Evolutionary conservation across 257 asterid genomes (phyloP), one percentile per base, ranked within the genome.

Genomic region (Ballota nigra): DNA sequence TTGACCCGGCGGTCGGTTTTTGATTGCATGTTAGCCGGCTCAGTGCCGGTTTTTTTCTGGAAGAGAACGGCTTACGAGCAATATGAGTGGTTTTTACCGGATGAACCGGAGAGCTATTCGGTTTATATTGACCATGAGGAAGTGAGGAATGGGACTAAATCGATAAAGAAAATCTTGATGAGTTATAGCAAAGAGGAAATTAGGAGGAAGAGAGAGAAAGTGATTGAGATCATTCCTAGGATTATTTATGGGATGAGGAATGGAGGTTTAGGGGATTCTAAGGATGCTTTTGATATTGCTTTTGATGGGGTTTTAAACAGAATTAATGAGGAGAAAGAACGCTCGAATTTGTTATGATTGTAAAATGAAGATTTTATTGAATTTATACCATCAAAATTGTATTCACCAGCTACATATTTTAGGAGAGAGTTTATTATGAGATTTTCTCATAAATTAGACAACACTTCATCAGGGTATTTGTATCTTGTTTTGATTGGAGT

Each of bases 21-120:
- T 22, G 89, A 84, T 36, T 84, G 89, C 43, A 82, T 84, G 89
- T 33, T 84, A 63, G 85, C 83, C 47, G 89, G 89, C 72, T 79
- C 89, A 11, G 78, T 84, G 15, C 89, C 86, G 28, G 86, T 84
- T 3, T 80, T 82, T 6, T 85, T 84, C 66, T 82, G 85, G 86
- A 75, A 78, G n/a, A 23, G 74, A 41, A 83, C 81, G n/a, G 78
- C 78, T 3, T 75, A 80, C 65, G 73, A 68, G 0, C 85, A 83
- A 62, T 83, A 80, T 22, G 62, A 60, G 68, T 78, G 85, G 85
- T 80, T 80, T 68, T 74, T 83, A 76, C 81, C 81, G 41, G 83
- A 58, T 16, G 82, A 80, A 28, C 74, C 80, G 83, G 78, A 72
- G 71, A 80, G 83, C 51, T 83, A 63, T 63, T 82, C 86, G 68